A percentile compares a stretch with the other conserved stretches of the same genome.
phyloP scores from a whole-genome alignment of 2,329 filamentous ascomycete species.

The Apiospora kogelbergensis region DNA sequence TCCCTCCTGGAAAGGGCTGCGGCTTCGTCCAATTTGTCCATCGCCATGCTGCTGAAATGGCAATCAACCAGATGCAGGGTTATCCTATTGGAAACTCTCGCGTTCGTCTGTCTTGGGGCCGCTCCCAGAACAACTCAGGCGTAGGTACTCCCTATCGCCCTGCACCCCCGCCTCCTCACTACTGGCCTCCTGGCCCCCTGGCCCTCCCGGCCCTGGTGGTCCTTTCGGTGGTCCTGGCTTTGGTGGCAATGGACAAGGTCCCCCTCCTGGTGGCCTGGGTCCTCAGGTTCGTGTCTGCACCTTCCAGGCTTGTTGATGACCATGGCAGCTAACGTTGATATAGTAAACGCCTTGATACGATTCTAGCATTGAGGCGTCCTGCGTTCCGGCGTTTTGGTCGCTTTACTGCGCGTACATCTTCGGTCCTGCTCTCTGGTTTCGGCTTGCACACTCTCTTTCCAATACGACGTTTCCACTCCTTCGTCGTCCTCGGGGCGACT shows the following conservation, averaged over 20 bases:
- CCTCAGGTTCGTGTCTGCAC: slow-evolving; percentile 27
- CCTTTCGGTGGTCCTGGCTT: slow-evolving; percentile 27
- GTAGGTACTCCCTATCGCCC: slow-evolving; percentile 97
- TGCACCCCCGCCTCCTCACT: slow-evolving; percentile 54
- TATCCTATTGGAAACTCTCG: slow-evolving; percentile 99
- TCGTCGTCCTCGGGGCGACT: neutral
- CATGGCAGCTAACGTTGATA: neutral
- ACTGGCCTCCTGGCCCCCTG: slow-evolving; percentile 30
- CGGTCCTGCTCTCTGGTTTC: slow-evolving; percentile 10
- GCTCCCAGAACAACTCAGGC: slow-evolving; percentile 98
- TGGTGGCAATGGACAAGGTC: slow-evolving; percentile 25
- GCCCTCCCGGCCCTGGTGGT: slow-evolving; percentile 21
- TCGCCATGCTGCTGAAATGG: slow-evolving; percentile 98
- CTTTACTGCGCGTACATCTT: slow-evolving; percentile 10
- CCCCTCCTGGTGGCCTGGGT: slow-evolving; percentile 30
- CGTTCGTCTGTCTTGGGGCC: slow-evolving; percentile 95
- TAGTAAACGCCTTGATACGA: slow-evolving; percentile 17
- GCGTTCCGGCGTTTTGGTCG: slow-evolving; percentile 18
- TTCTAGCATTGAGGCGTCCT: slow-evolving; percentile 33
- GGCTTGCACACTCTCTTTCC: slow-evolving; percentile 10
- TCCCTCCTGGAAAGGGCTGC: slow-evolving; percentile 97
- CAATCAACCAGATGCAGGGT: slow-evolving; percentile 99
- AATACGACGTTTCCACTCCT: neutral
- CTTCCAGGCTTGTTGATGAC: neutral
- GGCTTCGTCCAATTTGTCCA: slow-evolving; percentile 99